Evolutionary conservation across 164 flowering plant genomes (phyloP).

Genomic region (Berberis thunbergii): DNA sequence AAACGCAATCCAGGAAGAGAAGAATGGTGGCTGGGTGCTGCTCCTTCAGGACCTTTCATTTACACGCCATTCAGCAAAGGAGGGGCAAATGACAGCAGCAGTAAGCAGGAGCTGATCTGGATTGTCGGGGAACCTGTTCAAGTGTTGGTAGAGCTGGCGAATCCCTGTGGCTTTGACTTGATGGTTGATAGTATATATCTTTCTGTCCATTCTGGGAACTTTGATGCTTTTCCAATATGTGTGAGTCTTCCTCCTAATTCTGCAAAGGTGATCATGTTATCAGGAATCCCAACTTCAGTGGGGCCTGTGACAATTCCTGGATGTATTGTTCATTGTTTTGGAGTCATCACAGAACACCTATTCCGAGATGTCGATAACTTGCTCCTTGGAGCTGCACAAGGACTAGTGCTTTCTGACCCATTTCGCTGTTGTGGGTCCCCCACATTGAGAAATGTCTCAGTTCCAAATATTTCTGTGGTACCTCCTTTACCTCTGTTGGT

Average conservation of each 20-base stretch:
- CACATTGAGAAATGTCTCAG: conserved; percentile 48
- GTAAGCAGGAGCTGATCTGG: conserved; percentile 84
- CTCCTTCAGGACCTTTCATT: conserved; percentile 96
- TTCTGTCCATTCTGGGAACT: conserved; percentile 75
- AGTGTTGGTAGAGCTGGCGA: conserved; percentile 91
- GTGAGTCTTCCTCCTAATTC: conserved; percentile 89
- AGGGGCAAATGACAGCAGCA: conserved; percentile 44
- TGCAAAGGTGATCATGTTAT: conserved; percentile 74
- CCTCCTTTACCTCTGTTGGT: conserved; percentile 83
- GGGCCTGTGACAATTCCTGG: conserved; percentile 85
- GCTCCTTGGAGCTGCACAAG: conserved; percentile 91
- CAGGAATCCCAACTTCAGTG: conserved; percentile 88
- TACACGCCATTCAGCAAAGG: conserved; percentile 99
- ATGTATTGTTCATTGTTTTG: conserved; percentile 92
- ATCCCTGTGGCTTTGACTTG: conserved; percentile 97
- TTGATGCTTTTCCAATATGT: conserved; percentile 85
- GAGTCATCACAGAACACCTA: conserved; percentile 89
- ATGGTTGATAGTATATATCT: conserved; percentile 91
- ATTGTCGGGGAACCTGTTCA: conserved; percentile 96
- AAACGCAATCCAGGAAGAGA: conserved; percentile 79
- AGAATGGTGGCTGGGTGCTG: conserved; percentile 99
- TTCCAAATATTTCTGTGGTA: conserved; percentile 76
- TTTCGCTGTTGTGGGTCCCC: conserved; percentile 88
- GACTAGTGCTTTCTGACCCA: conserved; percentile 96
- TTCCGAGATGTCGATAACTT: conserved; percentile 90